Percentiles rank a stretch among this genome's conserved stretches.
These are phyloP conservation scores for Pulveroboletus sp. DNA, from an alignment of 768 basidiomycete species.

Conservation along the genomic window DNA sequence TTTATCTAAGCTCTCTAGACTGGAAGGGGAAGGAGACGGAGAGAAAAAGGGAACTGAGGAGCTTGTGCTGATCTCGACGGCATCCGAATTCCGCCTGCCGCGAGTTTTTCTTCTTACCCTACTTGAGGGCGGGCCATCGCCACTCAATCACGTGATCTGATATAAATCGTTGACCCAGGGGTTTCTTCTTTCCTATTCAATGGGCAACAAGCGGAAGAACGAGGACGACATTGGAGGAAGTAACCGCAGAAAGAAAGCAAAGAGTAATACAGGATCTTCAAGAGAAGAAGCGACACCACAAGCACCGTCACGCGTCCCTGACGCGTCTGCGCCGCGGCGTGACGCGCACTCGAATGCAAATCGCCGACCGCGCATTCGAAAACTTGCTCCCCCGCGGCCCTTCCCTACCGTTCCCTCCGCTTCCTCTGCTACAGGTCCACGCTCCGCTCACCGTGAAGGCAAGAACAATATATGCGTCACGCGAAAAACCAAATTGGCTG, in stretches of 20 bases:
- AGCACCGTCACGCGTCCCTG: not conserved
- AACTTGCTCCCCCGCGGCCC: constrained; percentile 69
- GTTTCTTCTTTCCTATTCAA: not conserved
- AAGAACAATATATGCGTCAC: constrained; percentile 79
- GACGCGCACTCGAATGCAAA: constrained; percentile 3
- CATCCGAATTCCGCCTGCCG: constrained; percentile 14
- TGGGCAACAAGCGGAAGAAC: constrained; percentile 25
- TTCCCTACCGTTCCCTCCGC: constrained; percentile 71
- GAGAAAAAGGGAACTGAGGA: not conserved
- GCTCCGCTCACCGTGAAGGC: constrained; percentile 72
- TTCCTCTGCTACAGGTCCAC: constrained; percentile 78
- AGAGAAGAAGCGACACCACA: not conserved
- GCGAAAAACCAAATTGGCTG: constrained; percentile 66
- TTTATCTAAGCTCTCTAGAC: constrained; percentile 11
- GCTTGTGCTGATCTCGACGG: constrained; percentile 2
- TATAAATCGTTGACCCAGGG: too few species aligned
- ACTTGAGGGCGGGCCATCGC: constrained; percentile 22
- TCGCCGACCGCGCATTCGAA: constrained; percentile 44
- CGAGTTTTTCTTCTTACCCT: not conserved
- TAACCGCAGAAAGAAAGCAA: constrained; percentile 15
- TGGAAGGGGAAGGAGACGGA: constrained; percentile 23
- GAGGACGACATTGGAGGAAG: constrained; percentile 3
- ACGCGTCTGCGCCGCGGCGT: constrained; percentile 2
- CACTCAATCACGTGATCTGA: constrained; percentile 8
- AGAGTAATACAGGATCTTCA: constrained; percentile 5